A percentile compares a stretch with the other conserved stretches of the same genome.
These are phyloP conservation scores for Cryptococcus floricola DNA, from an alignment of 1,284 basidiomycete genomes.

Conservation along the genomic window DNA sequence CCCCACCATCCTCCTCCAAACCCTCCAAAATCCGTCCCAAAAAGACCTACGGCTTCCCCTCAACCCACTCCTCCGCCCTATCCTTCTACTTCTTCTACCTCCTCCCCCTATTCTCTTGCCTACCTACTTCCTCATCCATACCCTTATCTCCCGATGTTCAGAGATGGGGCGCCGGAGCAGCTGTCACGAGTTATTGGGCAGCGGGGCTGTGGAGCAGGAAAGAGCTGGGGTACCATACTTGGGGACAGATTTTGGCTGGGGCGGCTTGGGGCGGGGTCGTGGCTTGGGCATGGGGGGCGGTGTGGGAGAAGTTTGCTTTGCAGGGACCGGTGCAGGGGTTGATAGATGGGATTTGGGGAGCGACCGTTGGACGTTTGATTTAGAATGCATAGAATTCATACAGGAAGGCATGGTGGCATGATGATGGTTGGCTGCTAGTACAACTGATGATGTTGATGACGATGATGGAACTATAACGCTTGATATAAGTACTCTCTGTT, in stretches of 20 bases:
- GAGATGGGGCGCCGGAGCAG: background rate
- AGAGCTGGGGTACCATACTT: conserved; percentile 77
- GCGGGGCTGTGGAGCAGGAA: conserved; percentile 66
- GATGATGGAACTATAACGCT: too few relatives aligned
- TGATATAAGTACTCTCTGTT: too few relatives aligned
- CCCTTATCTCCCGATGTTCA: background rate
- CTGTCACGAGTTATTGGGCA: conserved; percentile 13
- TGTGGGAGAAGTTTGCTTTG: conserved; percentile 29
- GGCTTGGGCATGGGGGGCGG: conserved; percentile 55
- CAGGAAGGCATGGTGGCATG: background rate
- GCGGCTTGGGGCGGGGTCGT: conserved; percentile 58
- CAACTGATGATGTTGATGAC: too few relatives aligned
- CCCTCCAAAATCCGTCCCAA: conserved; percentile 26
- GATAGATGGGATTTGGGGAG: conserved; percentile 21
- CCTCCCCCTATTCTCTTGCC: conserved; percentile 54
- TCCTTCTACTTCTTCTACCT: conserved; percentile 68
- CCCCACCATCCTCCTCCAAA: conserved; percentile 61
- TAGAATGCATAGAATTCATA: background rate
- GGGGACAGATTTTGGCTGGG: conserved; percentile 68
- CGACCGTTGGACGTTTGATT: conserved; percentile 1
- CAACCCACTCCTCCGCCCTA: conserved; percentile 76
- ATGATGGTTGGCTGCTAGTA: background rate
- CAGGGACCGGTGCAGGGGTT: conserved; percentile 11
- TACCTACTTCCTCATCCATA: background rate
- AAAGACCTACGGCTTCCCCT: conserved; percentile 68